Evolutionary conservation across 768 basidiomycete species (phyloP).

Genomic region (Leccinellum rugosiceps): DNA sequence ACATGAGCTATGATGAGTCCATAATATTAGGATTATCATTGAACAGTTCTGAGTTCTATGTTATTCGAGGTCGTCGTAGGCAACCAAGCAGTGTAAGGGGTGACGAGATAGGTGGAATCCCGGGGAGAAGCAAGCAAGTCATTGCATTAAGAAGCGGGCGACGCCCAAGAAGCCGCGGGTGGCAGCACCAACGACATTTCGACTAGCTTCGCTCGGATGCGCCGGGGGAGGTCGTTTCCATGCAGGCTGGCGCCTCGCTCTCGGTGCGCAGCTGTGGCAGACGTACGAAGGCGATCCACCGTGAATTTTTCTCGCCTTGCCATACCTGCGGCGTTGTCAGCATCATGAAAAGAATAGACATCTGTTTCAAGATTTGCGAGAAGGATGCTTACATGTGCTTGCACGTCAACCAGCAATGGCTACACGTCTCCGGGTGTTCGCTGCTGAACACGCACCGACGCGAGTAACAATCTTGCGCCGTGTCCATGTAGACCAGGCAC

Average conservation of each 20-base stretch:
- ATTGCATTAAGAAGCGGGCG: constrained; percentile 12
- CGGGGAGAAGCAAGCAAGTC: background rate
- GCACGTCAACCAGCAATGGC: constrained; percentile 28
- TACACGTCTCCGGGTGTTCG: constrained; percentile 25
- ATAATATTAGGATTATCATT: background rate
- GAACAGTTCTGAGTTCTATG: background rate
- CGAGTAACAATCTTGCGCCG: constrained; percentile 31
- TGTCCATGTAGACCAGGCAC: constrained; percentile 27
- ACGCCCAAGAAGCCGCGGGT: constrained; percentile 8
- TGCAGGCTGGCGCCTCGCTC: constrained; percentile 15
- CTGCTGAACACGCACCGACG: constrained; percentile 29
- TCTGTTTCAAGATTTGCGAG: background rate
- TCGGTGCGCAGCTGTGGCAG: constrained; percentile 24
- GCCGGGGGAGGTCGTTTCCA: constrained; percentile 22
- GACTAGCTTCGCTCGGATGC: constrained; percentile 2
- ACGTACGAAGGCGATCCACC: constrained; percentile 32
- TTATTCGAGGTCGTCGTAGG: background rate
- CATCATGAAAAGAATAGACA: no score
- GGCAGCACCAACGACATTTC: background rate
- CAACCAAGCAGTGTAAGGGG: background rate
- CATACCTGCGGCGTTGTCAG: constrained; percentile 19
- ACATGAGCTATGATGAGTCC: background rate
- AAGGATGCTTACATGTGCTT: constrained; percentile 23
- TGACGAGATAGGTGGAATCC: background rate
- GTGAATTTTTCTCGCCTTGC: constrained; percentile 28